phyloP scores from a whole-genome alignment of 192 early-diverging fungal species.

The Coemansia sp. region DNA sequence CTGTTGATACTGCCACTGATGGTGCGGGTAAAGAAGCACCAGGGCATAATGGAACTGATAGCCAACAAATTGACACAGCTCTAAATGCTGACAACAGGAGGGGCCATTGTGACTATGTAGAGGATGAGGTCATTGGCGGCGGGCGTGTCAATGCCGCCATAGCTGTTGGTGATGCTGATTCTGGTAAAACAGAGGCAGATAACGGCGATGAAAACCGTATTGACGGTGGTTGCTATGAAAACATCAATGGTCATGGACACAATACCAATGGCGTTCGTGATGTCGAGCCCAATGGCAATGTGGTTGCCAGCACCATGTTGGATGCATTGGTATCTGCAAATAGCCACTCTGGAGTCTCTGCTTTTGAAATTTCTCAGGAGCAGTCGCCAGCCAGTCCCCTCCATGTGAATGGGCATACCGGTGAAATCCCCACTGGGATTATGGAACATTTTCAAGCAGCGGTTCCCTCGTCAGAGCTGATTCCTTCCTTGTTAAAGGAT shows the following conservation, averaged over 20 bases:
- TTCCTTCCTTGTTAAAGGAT: slow-evolving; percentile 17
- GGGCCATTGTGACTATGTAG: slow-evolving; percentile 12
- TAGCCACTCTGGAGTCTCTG: not conserved
- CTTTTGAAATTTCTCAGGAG: too few relatives aligned
- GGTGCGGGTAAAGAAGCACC: not conserved
- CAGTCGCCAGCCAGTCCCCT: not conserved
- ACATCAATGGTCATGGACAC: not conserved
- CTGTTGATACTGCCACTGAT: not conserved
- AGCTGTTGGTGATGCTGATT: not conserved
- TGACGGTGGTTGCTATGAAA: not conserved
- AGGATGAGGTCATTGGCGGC: slow-evolving; percentile 32
- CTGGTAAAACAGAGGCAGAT: not conserved
- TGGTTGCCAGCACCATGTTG: not conserved
- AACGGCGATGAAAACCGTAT: not conserved
- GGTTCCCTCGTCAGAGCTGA: slow-evolving; percentile 2
- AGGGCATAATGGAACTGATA: not conserved
- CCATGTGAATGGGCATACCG: not conserved
- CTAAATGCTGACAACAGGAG: not conserved
- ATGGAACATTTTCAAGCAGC: not conserved
- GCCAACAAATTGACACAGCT: not conserved
- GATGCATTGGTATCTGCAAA: not conserved
- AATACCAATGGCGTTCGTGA: not conserved
- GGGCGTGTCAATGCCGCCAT: slow-evolving; percentile 10
- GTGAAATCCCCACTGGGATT: not conserved
- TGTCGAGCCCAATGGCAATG: not conserved